These are phyloP conservation scores for Rhodotorula sp. DNA, from an alignment of 1,284 basidiomycete genomes.

Conservation along the genomic window DNA sequence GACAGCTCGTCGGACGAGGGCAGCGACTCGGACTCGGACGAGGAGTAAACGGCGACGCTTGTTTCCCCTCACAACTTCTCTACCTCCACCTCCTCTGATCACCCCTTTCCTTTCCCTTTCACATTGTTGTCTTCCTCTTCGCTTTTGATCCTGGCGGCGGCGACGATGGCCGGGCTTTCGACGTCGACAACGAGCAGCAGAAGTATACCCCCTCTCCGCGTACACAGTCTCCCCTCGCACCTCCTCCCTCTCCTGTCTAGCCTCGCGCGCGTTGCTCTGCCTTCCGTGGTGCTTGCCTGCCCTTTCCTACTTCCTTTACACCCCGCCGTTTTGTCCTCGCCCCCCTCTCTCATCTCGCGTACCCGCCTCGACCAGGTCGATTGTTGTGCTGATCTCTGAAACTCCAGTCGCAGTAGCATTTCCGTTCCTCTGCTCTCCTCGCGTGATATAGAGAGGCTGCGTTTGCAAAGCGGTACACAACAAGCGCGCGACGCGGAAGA, in stretches of 20 bases:
- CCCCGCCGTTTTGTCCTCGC: not conserved
- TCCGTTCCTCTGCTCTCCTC: not conserved
- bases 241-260: not conserved
- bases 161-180: not conserved
- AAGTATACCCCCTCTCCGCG: constrained; percentile 10
- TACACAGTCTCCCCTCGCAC: not conserved
- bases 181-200: not conserved
- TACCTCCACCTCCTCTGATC: not conserved
- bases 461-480: not conserved
- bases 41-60: constrained; percentile 66
- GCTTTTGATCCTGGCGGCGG: not conserved
- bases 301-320: not conserved
- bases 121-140: not conserved
- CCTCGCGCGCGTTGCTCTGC: not conserved
- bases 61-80: constrained; percentile 55
- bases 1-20: constrained; percentile 62
- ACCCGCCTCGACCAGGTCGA: too few relatives aligned
- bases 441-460: not conserved
- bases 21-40: constrained; percentile 61
- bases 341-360: not conserved
- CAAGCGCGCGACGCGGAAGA: too few relatives aligned
- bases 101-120: not conserved
- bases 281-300: not conserved
- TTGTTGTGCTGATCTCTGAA: not conserved
- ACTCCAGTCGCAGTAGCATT: not conserved